phyloP scores from a whole-genome alignment of 2,329 filamentous ascomycete species.

The Alternaria novae-zelandiae region DNA sequence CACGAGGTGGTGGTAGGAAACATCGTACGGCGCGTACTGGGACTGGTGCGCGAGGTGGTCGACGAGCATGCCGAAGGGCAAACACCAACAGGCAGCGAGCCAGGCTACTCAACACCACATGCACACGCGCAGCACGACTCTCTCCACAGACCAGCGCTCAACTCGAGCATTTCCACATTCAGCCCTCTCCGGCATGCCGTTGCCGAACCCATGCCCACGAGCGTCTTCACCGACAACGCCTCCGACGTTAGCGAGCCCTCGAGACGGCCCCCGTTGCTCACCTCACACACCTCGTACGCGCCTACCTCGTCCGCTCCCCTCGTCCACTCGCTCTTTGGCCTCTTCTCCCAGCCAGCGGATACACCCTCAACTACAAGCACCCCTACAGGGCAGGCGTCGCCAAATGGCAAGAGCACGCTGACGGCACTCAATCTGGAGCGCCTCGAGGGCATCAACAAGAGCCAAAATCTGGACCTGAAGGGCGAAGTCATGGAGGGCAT shows the following conservation, averaged over 20 bases:
- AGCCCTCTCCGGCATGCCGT: slow-evolving; percentile 55
- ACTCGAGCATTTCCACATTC: slow-evolving; percentile 54
- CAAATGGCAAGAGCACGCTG: slow-evolving; percentile 51
- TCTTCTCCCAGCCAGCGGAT: slow-evolving; percentile 74
- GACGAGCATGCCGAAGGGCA: slow-evolving; percentile 77
- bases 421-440: slow-evolving; percentile 47
- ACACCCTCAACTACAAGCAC: slow-evolving; percentile 54
- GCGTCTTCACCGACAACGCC: slow-evolving; percentile 36
- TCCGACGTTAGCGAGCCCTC: slow-evolving; percentile 46
- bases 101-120: slow-evolving; percentile 56
- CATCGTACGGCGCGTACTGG: slow-evolving; percentile 87
- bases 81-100: slow-evolving; percentile 63
- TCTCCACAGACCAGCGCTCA: slow-evolving; percentile 44
- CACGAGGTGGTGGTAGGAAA: slow-evolving; percentile 93
- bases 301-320: slow-evolving; percentile 58
- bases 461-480: slow-evolving; percentile 70
- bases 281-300: slow-evolving; percentile 69
- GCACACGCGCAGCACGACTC: slow-evolving; percentile 45
- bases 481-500: slow-evolving; percentile 94
- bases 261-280: slow-evolving; percentile 66
- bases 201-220: slow-evolving; percentile 43
- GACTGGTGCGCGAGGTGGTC: slow-evolving; percentile 89
- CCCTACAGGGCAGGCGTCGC: slow-evolving; percentile 60
- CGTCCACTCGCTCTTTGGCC: slow-evolving; percentile 81
- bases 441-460: slow-evolving; percentile 48